Percentiles rank a stretch among this genome's conserved stretches.
phyloP scores from a whole-genome alignment of 2,329 filamentous ascomycete genomes.

The Ilyonectria robusta region DNA sequence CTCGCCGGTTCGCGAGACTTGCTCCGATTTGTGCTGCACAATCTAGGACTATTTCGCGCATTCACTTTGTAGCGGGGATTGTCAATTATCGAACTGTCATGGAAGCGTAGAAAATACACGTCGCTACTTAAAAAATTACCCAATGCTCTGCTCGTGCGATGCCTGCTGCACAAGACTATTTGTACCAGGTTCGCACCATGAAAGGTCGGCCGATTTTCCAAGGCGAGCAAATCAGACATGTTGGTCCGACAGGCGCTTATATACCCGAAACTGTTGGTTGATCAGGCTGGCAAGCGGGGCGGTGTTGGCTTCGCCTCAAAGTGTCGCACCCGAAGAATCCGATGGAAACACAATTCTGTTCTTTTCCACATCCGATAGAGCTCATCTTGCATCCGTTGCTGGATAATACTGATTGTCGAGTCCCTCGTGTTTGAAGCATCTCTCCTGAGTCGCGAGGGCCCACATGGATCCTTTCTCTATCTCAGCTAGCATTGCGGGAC shows the following conservation, averaged over 20 bases:
- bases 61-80: too few relatives aligned
- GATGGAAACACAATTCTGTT: neutral
- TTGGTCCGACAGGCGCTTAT: neutral
- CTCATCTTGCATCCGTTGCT: neutral
- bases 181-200: too few relatives aligned
- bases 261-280: neutral
- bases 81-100: too few relatives aligned
- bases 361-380: neutral
- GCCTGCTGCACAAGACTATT: too few relatives aligned
- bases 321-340: neutral
- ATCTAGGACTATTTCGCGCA: too few relatives aligned
- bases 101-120: too few relatives aligned
- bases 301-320: neutral
- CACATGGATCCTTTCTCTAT: slow-evolving; percentile 26
- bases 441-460: neutral
- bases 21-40: too few relatives aligned
- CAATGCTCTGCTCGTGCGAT: too few relatives aligned
- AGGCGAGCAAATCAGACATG: neutral
- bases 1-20: too few relatives aligned
- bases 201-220: neutral
- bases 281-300: neutral
- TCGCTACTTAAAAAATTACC: too few relatives aligned
- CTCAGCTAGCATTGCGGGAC: slow-evolving; percentile 30
- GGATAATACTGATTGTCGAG: neutral
- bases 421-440: neutral